These are phyloP conservation scores for Mesembryanthemum crystallinum DNA, from an alignment of 148 eudicot genomes.

Conservation along the genomic window DNA sequence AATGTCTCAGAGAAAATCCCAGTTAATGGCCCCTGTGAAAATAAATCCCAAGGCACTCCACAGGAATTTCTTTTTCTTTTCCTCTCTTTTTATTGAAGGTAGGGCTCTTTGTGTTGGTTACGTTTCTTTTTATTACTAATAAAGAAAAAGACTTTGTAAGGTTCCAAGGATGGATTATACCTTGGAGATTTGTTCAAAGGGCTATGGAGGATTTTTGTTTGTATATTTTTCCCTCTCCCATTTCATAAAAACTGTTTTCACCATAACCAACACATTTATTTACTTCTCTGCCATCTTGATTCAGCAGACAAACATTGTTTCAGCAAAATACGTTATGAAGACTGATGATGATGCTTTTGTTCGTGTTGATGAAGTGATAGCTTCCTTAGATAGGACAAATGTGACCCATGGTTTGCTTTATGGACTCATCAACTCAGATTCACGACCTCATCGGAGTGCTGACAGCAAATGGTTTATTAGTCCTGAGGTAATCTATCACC, in stretches of 20 bases:
- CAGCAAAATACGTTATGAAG: conserved; percentile 87
- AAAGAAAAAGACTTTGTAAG: neutral
- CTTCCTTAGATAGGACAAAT: conserved; percentile 57
- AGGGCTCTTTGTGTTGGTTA: too few species aligned
- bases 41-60: neutral
- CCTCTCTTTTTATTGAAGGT: too few species aligned
- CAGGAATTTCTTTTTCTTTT: neutral
- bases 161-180: neutral
- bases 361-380: conserved; percentile 85
- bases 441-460: conserved; percentile 76
- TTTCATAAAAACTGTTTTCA: neutral
- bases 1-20: neutral
- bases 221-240: neutral
- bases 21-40: neutral
- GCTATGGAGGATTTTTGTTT: neutral
- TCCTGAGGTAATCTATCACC: conserved; percentile 50
- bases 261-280: conserved; percentile 3
- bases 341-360: conserved; percentile 98
- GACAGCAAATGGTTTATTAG: conserved; percentile 97
- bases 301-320: conserved; percentile 75
- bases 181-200: neutral
- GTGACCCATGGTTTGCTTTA: conserved; percentile 72
- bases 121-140: too few species aligned
- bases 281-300: conserved; percentile 29
- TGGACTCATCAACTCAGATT: conserved; percentile 86